Evolutionary conservation across 2,329 filamentous ascomycete species (phyloP).

Genomic region (Daldinia eschscholtzii): DNA sequence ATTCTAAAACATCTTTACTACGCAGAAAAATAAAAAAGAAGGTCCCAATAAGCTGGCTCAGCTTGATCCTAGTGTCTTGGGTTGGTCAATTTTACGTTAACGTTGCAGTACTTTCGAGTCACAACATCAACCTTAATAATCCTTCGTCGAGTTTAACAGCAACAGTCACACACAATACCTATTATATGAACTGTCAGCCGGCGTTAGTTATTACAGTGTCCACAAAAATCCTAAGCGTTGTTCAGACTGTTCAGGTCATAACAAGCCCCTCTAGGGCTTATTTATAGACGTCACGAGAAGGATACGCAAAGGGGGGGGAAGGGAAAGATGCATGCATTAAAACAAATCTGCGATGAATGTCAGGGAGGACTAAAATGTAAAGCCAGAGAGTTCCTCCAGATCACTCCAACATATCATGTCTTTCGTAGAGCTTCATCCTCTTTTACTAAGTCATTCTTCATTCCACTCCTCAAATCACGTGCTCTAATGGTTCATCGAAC

Average conservation of each 20-base stretch:
- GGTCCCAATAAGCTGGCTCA: not conserved
- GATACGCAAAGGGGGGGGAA: slow-evolving; percentile 1
- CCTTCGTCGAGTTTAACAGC: not conserved
- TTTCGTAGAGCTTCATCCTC: slow-evolving; percentile 45
- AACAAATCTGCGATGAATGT: slow-evolving; percentile 34
- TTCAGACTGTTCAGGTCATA: not conserved
- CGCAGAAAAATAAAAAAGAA: not conserved
- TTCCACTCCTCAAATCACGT: slow-evolving; percentile 39
- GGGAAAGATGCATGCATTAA: slow-evolving; percentile 32
- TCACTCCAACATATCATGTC: slow-evolving; percentile 41
- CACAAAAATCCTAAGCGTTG: not conserved
- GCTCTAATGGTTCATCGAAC: slow-evolving; percentile 32
- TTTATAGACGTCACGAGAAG: not conserved
- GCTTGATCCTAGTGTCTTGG: slow-evolving; percentile 1
- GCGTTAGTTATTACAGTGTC: not conserved
- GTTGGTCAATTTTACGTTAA: not conserved
- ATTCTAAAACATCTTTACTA: slow-evolving; percentile 1
- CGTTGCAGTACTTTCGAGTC: not conserved
- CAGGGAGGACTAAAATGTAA: slow-evolving; percentile 33
- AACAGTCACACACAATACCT: not conserved
- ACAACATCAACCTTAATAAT: not conserved
- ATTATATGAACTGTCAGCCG: not conserved
- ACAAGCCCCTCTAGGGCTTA: not conserved
- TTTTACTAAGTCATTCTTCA: slow-evolving; percentile 41
- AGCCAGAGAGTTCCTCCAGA: slow-evolving; percentile 33